Percentiles rank a stretch among this genome's conserved stretches.
phyloP scores from a whole-genome alignment of 129 eudicot species.

The Arctium minus region DNA sequence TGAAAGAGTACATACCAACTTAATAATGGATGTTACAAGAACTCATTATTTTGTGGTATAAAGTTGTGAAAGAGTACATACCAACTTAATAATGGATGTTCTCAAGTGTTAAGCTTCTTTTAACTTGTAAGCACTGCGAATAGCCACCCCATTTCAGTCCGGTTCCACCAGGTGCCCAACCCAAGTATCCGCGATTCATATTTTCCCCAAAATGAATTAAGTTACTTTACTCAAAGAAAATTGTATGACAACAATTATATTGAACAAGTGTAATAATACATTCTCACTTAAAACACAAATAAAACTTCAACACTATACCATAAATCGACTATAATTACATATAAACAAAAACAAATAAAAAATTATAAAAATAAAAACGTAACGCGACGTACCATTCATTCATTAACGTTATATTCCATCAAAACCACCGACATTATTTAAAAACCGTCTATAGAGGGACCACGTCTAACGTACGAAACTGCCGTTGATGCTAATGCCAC shows the following conservation, averaged over 20 bases:
- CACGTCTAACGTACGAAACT: background rate
- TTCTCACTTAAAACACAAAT: background rate
- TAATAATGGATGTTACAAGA: too few species aligned
- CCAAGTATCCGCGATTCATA: too few species aligned
- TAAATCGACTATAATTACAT: background rate
- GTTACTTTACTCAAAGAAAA: too few species aligned
- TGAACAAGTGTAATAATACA: background rate
- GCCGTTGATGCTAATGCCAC: conserved; percentile 25
- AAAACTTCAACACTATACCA: background rate
- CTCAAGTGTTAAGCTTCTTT: too few species aligned
- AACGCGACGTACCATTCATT: background rate
- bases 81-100: too few species aligned
- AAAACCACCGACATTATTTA: background rate
- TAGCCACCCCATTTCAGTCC: too few species aligned
- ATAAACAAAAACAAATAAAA: background rate
- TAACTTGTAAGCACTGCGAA: too few species aligned
- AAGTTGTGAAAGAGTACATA: too few species aligned
- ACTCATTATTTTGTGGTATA: too few species aligned
- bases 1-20: too few species aligned
- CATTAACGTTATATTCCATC: background rate
- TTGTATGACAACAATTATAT: background rate
- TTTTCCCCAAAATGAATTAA: too few species aligned
- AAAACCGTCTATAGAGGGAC: background rate
- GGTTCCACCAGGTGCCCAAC: too few species aligned
- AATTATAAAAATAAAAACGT: background rate